phyloP scores from a whole-genome alignment of 495 filamentous ascomycete species.

The Neurospora pannonica region DNA sequence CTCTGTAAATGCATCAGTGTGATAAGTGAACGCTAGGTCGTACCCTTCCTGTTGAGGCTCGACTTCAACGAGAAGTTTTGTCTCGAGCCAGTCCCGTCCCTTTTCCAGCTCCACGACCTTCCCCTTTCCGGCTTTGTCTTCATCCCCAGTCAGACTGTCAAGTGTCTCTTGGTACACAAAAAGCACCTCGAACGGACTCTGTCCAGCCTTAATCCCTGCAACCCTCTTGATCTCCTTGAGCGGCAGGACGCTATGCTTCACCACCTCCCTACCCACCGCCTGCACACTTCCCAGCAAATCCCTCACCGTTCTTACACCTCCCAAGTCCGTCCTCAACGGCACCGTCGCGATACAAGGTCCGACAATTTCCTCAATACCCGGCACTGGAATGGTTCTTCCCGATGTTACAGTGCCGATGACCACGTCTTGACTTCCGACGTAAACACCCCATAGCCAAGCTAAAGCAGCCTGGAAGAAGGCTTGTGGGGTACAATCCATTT shows the following conservation, averaged over 20 bases:
- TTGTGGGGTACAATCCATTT: slow-evolving; percentile 34
- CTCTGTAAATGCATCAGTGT: slow-evolving; percentile 31
- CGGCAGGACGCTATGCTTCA: slow-evolving; percentile 49
- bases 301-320: slow-evolving; percentile 33
- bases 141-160: slow-evolving; percentile 10
- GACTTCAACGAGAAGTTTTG: slow-evolving; percentile 61
- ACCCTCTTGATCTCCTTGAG: slow-evolving; percentile 56
- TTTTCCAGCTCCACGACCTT: not conserved
- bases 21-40: slow-evolving; percentile 45
- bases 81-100: slow-evolving; percentile 56
- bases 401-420: slow-evolving; percentile 69
- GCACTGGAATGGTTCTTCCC: slow-evolving; percentile 57
- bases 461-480: slow-evolving; percentile 63
- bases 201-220: slow-evolving; percentile 36
- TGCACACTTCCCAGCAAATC: slow-evolving; percentile 56
- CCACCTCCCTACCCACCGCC: slow-evolving; percentile 45
- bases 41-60: slow-evolving; percentile 48
- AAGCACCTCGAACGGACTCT: slow-evolving; percentile 56
- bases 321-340: slow-evolving; percentile 51
- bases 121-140: slow-evolving; percentile 10
- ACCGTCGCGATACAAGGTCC: slow-evolving; percentile 65
- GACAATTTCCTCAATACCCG: slow-evolving; percentile 56
- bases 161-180: slow-evolving; percentile 72
- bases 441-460: slow-evolving; percentile 51
- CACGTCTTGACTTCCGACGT: slow-evolving; percentile 57